Conservation (phyloP, 176 grass and related monocot genomes). For the Ananas comosus region DNA sequence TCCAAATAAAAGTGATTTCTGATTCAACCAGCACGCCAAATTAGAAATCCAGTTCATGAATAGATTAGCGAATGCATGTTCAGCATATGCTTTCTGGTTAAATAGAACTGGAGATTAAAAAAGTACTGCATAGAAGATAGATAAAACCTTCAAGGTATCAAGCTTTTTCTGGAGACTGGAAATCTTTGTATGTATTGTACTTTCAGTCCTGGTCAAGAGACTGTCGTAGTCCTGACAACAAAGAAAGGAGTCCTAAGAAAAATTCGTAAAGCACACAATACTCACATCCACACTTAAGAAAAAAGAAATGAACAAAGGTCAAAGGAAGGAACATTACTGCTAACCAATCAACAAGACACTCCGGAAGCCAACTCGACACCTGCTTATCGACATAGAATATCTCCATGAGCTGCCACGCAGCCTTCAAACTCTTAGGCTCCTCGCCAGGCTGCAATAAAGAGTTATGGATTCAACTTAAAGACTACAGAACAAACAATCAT, state of each 20-base stretch:
- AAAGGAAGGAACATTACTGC: slow-evolving; percentile 64
- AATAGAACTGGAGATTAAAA: neutral
- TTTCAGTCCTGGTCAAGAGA: slow-evolving; percentile 43
- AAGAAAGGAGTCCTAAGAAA: slow-evolving; percentile 11
- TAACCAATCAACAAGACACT: slow-evolving; percentile 96
- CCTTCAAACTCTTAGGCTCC: slow-evolving; percentile 63
- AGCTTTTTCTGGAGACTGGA: slow-evolving; percentile 66
- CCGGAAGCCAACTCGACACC: slow-evolving; percentile 77
- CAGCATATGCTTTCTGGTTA: neutral
- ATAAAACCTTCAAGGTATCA: slow-evolving; percentile 52
- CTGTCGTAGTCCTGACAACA: slow-evolving; percentile 63
- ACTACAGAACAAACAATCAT: neutral
- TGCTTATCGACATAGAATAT: slow-evolving; percentile 97
- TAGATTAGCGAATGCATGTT: neutral
- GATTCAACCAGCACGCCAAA: too few species aligned
- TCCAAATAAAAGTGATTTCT: too few species aligned
- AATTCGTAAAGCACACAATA: neutral
- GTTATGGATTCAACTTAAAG: neutral
- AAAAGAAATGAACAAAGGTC: slow-evolving; percentile 13
- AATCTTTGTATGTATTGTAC: slow-evolving; percentile 47
- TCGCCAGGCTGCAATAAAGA: slow-evolving; percentile 37
- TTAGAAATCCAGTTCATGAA: too few species aligned
- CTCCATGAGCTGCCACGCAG: slow-evolving; percentile 89
- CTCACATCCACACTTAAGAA: slow-evolving; percentile 1
- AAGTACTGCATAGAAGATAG: slow-evolving; percentile 3